Evolutionary conservation across 768 basidiomycete genomes (phyloP).

Genomic region (Lentinus brumalis): DNA sequence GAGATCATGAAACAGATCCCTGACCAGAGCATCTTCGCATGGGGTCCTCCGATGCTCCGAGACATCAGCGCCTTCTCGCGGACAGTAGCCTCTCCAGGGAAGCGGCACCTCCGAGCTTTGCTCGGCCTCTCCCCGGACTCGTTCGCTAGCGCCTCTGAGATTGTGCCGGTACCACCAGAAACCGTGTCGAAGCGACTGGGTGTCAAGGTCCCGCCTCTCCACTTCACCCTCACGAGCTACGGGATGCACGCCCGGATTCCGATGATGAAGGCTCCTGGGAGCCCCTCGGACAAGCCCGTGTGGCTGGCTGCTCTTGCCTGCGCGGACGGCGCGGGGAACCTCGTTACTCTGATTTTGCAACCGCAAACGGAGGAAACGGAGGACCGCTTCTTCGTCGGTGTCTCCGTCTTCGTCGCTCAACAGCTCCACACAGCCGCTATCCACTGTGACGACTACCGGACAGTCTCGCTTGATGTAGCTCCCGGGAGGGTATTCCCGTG

Average conservation of each 20-base stretch:
- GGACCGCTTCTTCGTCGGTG: background rate
- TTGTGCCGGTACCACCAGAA: background rate
- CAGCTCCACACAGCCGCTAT: background rate
- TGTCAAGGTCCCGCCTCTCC: background rate
- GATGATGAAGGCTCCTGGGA: background rate
- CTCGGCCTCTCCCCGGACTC: background rate
- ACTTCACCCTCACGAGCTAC: slow-evolving; percentile 1
- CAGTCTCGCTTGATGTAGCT: background rate
- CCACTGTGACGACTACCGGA: background rate
- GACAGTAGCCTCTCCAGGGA: no score
- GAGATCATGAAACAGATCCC: slow-evolving; percentile 4
- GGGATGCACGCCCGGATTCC: background rate
- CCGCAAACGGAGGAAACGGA: background rate
- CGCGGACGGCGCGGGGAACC: background rate
- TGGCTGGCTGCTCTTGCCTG: background rate
- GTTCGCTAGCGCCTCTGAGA: background rate
- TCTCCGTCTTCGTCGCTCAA: background rate
- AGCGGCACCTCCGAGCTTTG: background rate
- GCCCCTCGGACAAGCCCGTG: background rate
- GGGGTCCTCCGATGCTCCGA: slow-evolving; percentile 2
- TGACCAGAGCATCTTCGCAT: slow-evolving; percentile 3
- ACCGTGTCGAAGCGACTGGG: background rate
- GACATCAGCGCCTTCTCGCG: no score
- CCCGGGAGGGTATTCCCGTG: background rate
- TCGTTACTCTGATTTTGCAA: background rate